phyloP scores from a whole-genome alignment of 306 rosid genomes.

The Pterocarpus macrocarpus region DNA sequence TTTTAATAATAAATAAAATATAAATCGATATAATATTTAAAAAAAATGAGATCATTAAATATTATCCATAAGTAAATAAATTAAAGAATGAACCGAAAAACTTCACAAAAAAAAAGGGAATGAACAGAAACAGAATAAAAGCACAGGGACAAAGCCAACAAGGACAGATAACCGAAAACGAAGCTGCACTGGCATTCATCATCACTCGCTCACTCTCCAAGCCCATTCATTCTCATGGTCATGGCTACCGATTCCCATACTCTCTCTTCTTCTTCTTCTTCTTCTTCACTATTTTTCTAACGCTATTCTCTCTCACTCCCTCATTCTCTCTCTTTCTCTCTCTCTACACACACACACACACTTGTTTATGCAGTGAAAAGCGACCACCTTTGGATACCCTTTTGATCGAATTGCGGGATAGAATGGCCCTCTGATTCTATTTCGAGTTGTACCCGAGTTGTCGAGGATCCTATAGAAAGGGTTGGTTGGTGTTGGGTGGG shows the following conservation, averaged over 20 bases:
- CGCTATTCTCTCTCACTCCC: background rate
- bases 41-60: too few species aligned
- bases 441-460: background rate
- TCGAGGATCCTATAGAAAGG: background rate
- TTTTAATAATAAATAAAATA: too few species aligned
- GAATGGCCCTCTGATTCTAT: slow-evolving; percentile 38
- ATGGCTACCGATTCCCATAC: slow-evolving; percentile 51
- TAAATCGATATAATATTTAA: too few species aligned
- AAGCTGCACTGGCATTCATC: background rate
- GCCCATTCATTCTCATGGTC: slow-evolving; percentile 7
- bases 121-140: too few species aligned
- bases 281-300: background rate
- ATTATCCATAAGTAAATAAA: background rate
- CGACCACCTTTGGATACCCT: slow-evolving; percentile 22
- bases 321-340: background rate
- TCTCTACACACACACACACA: background rate
- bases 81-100: background rate
- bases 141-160: background rate
- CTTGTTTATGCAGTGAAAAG: slow-evolving; percentile 12
- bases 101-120: background rate
- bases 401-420: slow-evolving; percentile 14
- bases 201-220: background rate
- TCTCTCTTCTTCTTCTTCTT: slow-evolving; percentile 10
- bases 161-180: slow-evolving; percentile 12
- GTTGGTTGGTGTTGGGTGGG: background rate